Base-by-base conservation (phyloP, 2,329 filamentous ascomycete genomes). In the Alternaria sp. region DNA sequence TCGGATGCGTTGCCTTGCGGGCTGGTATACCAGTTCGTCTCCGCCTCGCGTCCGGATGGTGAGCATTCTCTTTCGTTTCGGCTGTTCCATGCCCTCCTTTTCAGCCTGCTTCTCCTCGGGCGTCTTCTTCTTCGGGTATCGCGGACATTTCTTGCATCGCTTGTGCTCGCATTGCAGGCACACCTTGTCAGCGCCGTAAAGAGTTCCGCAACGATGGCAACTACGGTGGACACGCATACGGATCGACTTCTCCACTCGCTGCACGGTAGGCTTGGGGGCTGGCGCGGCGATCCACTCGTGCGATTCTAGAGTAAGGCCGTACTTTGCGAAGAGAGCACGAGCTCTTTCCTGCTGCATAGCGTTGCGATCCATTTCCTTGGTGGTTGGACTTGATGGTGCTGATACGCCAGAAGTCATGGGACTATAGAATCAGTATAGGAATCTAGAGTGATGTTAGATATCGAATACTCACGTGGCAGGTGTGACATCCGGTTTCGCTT, bases 151-250 rank as follows among this genome's bases (percentile, higher is more conserved):
- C 73, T 87, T 90, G 86, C 94, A 97, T 67, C 92, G 88, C 47
- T 83, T 83, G 80, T 97, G 94, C 68, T 91, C 85, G 81, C 94
- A 97, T 67, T 87, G 87, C 65, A 85, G 79, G 79, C 94, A 97
- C 61, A 90, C 84, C 80, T 90, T 93, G 70, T 89, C 87, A 20
- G 86, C 79, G 57, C 90, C 89, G 76, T 94, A 96, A 24, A 86
- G 86, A 14, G 89, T 87, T 59, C 89, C 86, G 81, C 94, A 97
- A 67, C 87, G 85, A 79, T 97, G 94, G 79, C 94, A 97, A 64
- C 86, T 89, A 67, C 89, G 87, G 76, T 91, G 90, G 54, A 93
- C 87, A 54, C 91, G 88, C 86, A 94, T 91, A 59, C 90, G 88
- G 66, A 93, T 91, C 12, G 90, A 86, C 81, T 91, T 93, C 76